These are phyloP conservation scores for Cystofilobasidium macerans DNA, from an alignment of 768 basidiomycete species.

Conservation along the genomic window DNA sequence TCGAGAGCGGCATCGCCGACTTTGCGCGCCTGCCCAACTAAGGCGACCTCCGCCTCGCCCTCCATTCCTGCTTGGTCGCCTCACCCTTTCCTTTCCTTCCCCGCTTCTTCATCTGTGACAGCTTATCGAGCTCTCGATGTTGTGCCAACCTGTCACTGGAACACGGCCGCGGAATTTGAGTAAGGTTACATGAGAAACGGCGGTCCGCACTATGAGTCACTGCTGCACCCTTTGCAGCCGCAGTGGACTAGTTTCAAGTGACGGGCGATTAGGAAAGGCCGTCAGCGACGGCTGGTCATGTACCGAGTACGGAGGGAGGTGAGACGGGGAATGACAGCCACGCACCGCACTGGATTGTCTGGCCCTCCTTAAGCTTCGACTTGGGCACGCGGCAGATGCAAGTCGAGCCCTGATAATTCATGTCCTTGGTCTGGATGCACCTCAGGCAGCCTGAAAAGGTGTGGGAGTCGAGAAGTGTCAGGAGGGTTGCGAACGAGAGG, in stretches of 20 bases:
- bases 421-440: constrained; percentile 94
- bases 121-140: too few relatives aligned
- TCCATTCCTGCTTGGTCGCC: not conserved
- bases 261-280: too few relatives aligned
- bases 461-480: not conserved
- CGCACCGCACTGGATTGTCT: constrained; percentile 68
- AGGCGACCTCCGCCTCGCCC: not conserved
- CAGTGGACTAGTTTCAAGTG: too few relatives aligned
- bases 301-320: not conserved
- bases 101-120: too few relatives aligned
- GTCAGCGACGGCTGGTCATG: constrained; percentile 75
- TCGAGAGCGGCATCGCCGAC: constrained; percentile 50
- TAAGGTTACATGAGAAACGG: too few relatives aligned
- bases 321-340: too few relatives aligned
- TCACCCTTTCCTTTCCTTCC: not conserved
- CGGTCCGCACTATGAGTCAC: too few relatives aligned
- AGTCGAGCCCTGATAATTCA: constrained; percentile 98
- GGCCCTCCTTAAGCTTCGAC: constrained; percentile 75
- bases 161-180: not conserved
- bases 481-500: not conserved
- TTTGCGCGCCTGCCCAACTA: constrained; percentile 28
- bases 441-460: constrained; percentile 55
- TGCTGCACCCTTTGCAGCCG: not conserved
- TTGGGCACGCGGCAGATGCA: constrained; percentile 98
- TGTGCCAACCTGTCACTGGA: not conserved